Conservation (phyloP, 257 asterid genomes). For the Solanum corneliomulleri region DNA sequence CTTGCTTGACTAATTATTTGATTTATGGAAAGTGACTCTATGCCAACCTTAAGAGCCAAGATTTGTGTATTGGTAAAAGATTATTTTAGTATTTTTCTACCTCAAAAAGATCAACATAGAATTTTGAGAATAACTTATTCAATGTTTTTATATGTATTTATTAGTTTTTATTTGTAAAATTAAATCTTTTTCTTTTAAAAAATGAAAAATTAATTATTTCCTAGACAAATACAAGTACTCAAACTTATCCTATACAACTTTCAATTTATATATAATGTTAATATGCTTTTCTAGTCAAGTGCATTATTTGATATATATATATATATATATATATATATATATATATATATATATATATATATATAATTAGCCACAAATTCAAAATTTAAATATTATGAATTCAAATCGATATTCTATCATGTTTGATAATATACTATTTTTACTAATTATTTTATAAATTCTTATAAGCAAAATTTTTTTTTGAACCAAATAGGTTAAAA, state of each 20-base stretch:
- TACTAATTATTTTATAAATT: no score
- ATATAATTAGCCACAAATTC: not conserved
- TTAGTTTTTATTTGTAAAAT: not conserved
- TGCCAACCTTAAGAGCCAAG: not conserved
- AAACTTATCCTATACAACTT: not conserved
- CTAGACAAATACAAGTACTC: not conserved
- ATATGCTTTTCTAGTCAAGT: no score
- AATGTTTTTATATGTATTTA: not conserved
- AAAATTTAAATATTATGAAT: not conserved
- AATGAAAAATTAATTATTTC: not conserved
- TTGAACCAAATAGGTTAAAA: no score
- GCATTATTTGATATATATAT: not conserved
- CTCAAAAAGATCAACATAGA: not conserved
- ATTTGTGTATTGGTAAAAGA: not conserved
- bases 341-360: no score
- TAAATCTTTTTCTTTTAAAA: not conserved
- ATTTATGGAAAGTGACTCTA: not conserved
- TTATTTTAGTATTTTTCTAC: not conserved
- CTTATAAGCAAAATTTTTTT: no score
- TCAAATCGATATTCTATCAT: no score
- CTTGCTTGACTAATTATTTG: not conserved
- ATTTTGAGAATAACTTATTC: not conserved
- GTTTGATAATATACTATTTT: no score
- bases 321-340: no score
- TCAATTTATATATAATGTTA: no score